Evolutionary conservation across 2,329 filamentous ascomycete species (phyloP).

Genomic region (Mycogone perniciosa): DNA sequence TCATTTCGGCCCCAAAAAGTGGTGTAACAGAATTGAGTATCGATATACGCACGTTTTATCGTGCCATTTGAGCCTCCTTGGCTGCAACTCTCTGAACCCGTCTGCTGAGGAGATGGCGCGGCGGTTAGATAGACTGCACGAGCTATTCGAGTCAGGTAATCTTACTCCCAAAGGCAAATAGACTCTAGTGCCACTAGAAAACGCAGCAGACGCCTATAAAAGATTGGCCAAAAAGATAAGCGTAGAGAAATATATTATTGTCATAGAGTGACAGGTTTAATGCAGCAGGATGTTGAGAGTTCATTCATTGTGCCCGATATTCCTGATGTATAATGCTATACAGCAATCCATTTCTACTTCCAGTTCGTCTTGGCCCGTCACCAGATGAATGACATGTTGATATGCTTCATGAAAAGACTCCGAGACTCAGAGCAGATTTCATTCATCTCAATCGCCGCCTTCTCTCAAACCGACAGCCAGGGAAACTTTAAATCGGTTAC

Average conservation of each 20-base stretch:
- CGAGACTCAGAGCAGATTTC: too few species aligned
- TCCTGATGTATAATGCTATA: too few species aligned
- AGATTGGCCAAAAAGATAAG: slow-evolving; percentile 1
- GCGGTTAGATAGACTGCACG: not conserved
- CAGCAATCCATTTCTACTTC: too few species aligned
- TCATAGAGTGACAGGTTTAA: not conserved
- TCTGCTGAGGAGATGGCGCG: slow-evolving; percentile 9
- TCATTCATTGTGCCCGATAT: too few species aligned
- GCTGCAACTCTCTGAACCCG: slow-evolving; percentile 11
- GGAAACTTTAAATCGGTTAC: too few species aligned
- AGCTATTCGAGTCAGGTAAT: slow-evolving; percentile 4
- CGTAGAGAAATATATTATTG: slow-evolving; percentile 2
- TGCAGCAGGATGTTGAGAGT: too few species aligned
- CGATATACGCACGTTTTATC: slow-evolving; percentile 12
- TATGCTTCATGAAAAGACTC: too few species aligned
- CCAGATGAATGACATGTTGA: too few species aligned
- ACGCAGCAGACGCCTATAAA: slow-evolving; percentile 2
- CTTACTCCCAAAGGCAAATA: not conserved
- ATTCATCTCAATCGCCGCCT: too few species aligned
- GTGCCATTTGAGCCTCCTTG: slow-evolving; percentile 9
- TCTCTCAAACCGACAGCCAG: too few species aligned
- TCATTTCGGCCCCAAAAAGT: slow-evolving; percentile 5
- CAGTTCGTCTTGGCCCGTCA: too few species aligned
- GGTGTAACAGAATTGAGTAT: slow-evolving; percentile 3
- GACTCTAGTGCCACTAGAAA: slow-evolving; percentile 1